A percentile compares a stretch with the other conserved stretches of the same genome.
phyloP scores from a whole-genome alignment of 2,329 filamentous ascomycete species.

The Aaosphaeria arxii region DNA sequence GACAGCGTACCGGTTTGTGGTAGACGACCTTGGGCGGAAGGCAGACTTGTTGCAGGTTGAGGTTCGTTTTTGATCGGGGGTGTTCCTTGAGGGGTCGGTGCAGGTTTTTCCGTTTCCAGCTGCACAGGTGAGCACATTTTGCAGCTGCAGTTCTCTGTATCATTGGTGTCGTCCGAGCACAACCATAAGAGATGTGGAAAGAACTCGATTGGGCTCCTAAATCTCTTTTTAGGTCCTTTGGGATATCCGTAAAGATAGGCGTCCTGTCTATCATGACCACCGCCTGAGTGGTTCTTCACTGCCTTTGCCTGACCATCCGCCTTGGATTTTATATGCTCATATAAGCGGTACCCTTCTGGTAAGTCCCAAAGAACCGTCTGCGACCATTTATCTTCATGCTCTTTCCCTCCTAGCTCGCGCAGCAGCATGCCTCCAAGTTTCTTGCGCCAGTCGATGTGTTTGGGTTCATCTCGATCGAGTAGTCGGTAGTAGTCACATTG shows the following conservation, averaged over 20 bases:
- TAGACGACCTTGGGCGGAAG: too few relatives aligned
- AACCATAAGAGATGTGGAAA: constrained; percentile 60
- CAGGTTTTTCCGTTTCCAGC: constrained; percentile 40
- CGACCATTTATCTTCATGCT: constrained; percentile 34
- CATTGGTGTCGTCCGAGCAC: constrained; percentile 50
- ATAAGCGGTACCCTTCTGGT: constrained; percentile 57
- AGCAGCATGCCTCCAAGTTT: constrained; percentile 60
- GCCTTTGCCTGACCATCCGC: constrained; percentile 47
- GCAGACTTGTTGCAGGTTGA: constrained; percentile 4
- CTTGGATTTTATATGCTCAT: constrained; percentile 57
- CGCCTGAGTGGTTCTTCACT: constrained; percentile 48
- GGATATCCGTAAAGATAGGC: constrained; percentile 62
- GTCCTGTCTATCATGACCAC: constrained; percentile 55
- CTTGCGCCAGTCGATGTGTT: constrained; percentile 56
- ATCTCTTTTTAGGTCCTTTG: constrained; percentile 55
- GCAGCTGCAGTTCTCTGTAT: constrained; percentile 56
- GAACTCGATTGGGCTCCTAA: constrained; percentile 58
- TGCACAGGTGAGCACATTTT: constrained; percentile 57
- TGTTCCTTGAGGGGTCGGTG: constrained; percentile 14
- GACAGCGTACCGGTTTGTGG: too few relatives aligned
- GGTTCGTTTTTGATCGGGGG: constrained; percentile 24
- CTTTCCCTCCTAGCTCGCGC: constrained; percentile 44
- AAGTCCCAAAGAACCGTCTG: constrained; percentile 52
- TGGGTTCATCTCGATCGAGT: constrained; percentile 49
- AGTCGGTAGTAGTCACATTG: constrained; percentile 55